These are phyloP conservation scores for Fallopia convolvulus DNA, from an alignment of 148 eudicot species.

Conservation along the genomic window DNA sequence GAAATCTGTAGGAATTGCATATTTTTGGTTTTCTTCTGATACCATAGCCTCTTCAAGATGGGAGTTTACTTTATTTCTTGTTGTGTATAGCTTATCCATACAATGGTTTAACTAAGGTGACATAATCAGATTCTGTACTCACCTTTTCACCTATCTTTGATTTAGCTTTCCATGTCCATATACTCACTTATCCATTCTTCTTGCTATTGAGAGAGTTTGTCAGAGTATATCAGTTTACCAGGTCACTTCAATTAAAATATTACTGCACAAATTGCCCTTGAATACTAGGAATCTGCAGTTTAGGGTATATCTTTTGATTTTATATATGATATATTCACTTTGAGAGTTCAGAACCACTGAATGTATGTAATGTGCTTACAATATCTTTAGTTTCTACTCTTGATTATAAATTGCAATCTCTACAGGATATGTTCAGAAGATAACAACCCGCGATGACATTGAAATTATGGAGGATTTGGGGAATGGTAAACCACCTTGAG, in stretches of 20 bases:
- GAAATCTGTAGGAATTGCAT: neutral
- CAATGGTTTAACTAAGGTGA: neutral
- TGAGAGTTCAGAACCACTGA: neutral
- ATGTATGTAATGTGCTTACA: neutral
- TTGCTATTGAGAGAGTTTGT: neutral
- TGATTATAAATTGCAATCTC: neutral
- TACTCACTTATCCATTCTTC: neutral
- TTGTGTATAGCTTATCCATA: neutral
- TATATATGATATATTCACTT: neutral
- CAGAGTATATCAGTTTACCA: neutral
- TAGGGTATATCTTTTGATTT: too few relatives aligned
- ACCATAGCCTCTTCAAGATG: neutral
- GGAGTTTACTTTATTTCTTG: neutral
- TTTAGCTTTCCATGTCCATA: neutral
- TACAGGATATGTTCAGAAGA: conserved; percentile 95
- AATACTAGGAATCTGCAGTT: neutral
- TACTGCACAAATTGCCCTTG: neutral
- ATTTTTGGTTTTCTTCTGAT: neutral
- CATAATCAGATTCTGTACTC: neutral
- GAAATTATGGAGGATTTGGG: conserved; percentile 87
- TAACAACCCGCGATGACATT: conserved; percentile 66
- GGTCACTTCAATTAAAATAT: neutral
- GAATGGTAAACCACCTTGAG: conserved; percentile 61
- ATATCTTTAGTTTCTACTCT: neutral
- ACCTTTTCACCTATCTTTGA: neutral